Conservation (phyloP, 1,139 yeast genomes). For the Protomyces macrosporus region DNA sequence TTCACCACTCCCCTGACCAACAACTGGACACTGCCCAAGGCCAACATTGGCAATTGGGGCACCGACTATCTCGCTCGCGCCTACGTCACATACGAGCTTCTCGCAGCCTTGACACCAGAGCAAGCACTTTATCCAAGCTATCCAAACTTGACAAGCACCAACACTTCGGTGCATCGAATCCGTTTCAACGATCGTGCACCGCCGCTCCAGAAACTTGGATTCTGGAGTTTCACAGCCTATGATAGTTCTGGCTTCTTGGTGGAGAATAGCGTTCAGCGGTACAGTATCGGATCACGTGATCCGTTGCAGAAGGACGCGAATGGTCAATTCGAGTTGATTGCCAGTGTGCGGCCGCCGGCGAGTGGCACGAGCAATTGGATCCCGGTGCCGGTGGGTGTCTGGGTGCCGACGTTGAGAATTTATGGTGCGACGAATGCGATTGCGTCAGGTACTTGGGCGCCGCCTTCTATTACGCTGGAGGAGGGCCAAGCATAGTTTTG, state of each 20-base stretch:
- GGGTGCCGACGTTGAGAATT: not conserved
- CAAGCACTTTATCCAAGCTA: not conserved
- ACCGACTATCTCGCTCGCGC: not conserved
- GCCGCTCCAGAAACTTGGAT: not conserved
- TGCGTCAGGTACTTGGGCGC: not conserved
- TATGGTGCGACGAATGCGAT: not conserved
- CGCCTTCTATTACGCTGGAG: not conserved
- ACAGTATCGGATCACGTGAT: not conserved
- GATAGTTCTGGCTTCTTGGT: not conserved
- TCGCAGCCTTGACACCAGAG: not conserved
- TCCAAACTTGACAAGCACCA: not conserved
- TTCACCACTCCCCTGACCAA: not conserved
- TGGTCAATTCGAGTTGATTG: not conserved
- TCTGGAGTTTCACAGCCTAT: constrained; percentile 1
- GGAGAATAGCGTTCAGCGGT: not conserved
- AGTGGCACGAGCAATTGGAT: not conserved
- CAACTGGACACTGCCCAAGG: not conserved
- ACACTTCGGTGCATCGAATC: not conserved
- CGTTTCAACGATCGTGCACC: not conserved
- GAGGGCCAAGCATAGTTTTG: not conserved
- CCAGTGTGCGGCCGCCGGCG: not conserved
- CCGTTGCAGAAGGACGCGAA: not conserved
- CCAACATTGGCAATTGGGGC: not conserved
- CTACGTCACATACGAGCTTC: not conserved
- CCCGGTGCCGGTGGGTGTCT: not conserved